Evolutionary conservation across 441 rosid genomes (phyloP).

Genomic region (Gossypium gossypioides): DNA sequence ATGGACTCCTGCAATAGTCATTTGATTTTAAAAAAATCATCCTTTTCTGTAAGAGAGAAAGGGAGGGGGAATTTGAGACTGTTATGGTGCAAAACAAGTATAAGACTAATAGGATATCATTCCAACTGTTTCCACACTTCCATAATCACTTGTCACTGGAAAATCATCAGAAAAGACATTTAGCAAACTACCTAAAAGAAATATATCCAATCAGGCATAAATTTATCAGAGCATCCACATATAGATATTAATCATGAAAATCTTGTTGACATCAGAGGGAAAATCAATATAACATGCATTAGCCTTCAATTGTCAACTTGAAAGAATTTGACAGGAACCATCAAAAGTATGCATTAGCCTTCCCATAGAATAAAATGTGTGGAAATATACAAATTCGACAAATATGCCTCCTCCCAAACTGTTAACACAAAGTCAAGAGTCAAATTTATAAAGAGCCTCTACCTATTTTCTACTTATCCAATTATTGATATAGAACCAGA

Average conservation of each 20-base stretch:
- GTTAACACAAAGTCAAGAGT: background rate
- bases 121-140: background rate
- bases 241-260: background rate
- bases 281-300: background rate
- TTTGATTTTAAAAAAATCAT: conserved; percentile 1
- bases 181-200: background rate
- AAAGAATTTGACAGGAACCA: background rate
- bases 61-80: background rate
- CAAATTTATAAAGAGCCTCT: background rate
- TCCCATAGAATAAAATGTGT: background rate
- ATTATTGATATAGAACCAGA: background rate
- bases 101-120: background rate
- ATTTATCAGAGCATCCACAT: background rate
- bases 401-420: background rate
- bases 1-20: conserved; percentile 56
- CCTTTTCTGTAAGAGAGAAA: background rate
- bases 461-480: background rate
- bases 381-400: background rate
- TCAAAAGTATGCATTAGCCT: background rate
- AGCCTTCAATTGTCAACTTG: background rate
- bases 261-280: background rate
- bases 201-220: background rate
- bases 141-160: background rate
- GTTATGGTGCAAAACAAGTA: background rate
- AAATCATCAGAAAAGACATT: background rate